Conservation (phyloP, 2,329 filamentous ascomycete genomes). For the Colletotrichum navitas region DNA sequence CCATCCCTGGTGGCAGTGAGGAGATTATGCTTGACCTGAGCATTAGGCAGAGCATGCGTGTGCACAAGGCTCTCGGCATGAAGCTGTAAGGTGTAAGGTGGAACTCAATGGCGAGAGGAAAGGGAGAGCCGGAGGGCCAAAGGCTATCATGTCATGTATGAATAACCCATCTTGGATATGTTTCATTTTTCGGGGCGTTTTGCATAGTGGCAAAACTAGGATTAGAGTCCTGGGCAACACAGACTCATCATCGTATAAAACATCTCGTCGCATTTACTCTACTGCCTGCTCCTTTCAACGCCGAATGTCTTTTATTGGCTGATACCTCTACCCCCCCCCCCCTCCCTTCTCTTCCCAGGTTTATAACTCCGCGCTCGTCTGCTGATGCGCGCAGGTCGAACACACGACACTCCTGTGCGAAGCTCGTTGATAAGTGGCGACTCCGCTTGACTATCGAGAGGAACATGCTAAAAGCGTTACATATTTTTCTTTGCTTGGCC, state of each 20-base stretch:
- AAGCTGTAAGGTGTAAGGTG: conserved; percentile 74
- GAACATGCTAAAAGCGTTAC: not conserved
- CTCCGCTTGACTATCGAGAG: not conserved
- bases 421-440: not conserved
- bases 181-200: conserved; percentile 40
- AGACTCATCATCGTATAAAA: conserved; percentile 16
- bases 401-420: not conserved
- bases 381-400: not conserved
- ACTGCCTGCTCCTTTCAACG: no score
- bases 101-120: not conserved
- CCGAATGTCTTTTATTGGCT: not conserved
- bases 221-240: conserved; percentile 30
- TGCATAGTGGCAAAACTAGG: conserved; percentile 37
- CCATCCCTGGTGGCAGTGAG: conserved; percentile 94
- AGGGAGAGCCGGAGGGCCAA: not conserved
- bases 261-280: not conserved
- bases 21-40: conserved; percentile 99
- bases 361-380: not conserved
- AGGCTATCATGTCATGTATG: conserved; percentile 36
- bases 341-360: no score
- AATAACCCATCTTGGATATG: conserved; percentile 35
- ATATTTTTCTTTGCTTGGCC: not conserved
- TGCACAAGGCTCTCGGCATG: conserved; percentile 94
- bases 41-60: conserved; percentile 89
- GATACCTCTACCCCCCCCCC: not conserved